Conservation (phyloP, 2,329 filamentous ascomycete genomes). For the Diaporthe sp. region DNA sequence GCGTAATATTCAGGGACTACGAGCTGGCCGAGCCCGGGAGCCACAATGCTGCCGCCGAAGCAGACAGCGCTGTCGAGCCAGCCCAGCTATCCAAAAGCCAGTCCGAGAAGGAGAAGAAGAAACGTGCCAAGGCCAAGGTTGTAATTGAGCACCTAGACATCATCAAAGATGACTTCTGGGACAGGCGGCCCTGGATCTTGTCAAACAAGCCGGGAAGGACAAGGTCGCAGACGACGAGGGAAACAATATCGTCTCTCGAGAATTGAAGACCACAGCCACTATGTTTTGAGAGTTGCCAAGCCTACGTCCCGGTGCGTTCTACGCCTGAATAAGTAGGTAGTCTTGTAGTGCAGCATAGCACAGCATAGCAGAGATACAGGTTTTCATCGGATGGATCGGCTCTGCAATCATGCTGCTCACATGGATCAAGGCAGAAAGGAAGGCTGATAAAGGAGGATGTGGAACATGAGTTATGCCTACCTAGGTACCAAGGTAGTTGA, state of each 20-base stretch:
- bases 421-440: background rate
- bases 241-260: background rate
- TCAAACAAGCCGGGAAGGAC: slow-evolving; percentile 81
- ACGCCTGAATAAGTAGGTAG: background rate
- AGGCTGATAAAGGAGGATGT: background rate
- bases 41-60: slow-evolving; percentile 61
- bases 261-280: background rate
- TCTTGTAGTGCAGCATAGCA: background rate
- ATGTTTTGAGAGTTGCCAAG: background rate
- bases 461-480: background rate
- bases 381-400: background rate
- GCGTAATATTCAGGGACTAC: slow-evolving; percentile 88
- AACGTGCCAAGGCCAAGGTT: slow-evolving; percentile 83
- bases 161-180: slow-evolving; percentile 96
- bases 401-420: background rate
- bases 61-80: slow-evolving; percentile 66
- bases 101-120: slow-evolving; percentile 85
- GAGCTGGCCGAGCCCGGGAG: slow-evolving; percentile 74
- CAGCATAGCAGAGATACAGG: background rate
- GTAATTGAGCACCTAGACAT: slow-evolving; percentile 91
- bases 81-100: slow-evolving; percentile 81
- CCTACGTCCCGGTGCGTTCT: background rate
- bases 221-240: slow-evolving; percentile 68
- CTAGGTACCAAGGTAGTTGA: background rate
- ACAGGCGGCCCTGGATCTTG: slow-evolving; percentile 85